phyloP scores from a whole-genome alignment of 768 basidiomycete species.

The Suillus subalutaceus region DNA sequence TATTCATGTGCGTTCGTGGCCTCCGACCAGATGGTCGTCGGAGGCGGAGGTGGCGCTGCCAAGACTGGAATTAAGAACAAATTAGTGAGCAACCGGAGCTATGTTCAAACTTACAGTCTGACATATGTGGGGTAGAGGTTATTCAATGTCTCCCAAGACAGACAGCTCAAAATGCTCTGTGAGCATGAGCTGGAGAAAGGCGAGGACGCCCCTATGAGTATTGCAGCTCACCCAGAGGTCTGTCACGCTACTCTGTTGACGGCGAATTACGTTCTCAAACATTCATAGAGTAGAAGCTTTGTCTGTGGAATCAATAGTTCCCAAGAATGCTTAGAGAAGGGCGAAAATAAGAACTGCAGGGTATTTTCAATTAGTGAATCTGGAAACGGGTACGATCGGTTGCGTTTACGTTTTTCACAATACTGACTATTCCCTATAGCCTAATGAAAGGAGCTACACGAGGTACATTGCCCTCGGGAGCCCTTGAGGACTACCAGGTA shows the following conservation, averaged over 20 bases:
- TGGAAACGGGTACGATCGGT: slow-evolving; percentile 6
- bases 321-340: slow-evolving; percentile 57
- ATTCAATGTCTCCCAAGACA: slow-evolving; percentile 59
- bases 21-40: slow-evolving; percentile 73
- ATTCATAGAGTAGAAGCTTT: slow-evolving; percentile 49
- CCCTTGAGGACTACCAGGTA: slow-evolving; percentile 86
- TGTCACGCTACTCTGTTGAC: slow-evolving; percentile 13
- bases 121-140: slow-evolving; percentile 52
- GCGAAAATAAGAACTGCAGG: slow-evolving; percentile 86
- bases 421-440: slow-evolving; percentile 38
- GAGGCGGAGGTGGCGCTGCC: slow-evolving; percentile 88
- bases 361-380: slow-evolving; percentile 49
- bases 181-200: slow-evolving; percentile 78
- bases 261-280: slow-evolving; percentile 7
- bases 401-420: neutral
- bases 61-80: slow-evolving; percentile 94
- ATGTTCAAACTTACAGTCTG: slow-evolving; percentile 8
- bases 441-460: slow-evolving; percentile 52
- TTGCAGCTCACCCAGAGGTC: slow-evolving; percentile 71
- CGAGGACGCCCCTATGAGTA: slow-evolving; percentile 98
- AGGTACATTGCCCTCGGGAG: slow-evolving; percentile 63
- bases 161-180: slow-evolving; percentile 54
- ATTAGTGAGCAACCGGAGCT: slow-evolving; percentile 54
- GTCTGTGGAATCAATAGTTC: slow-evolving; percentile 90
- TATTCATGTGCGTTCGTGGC: slow-evolving; percentile 84